phyloP scores from a whole-genome alignment of 1,284 basidiomycete species.

The Melampsora americana region DNA sequence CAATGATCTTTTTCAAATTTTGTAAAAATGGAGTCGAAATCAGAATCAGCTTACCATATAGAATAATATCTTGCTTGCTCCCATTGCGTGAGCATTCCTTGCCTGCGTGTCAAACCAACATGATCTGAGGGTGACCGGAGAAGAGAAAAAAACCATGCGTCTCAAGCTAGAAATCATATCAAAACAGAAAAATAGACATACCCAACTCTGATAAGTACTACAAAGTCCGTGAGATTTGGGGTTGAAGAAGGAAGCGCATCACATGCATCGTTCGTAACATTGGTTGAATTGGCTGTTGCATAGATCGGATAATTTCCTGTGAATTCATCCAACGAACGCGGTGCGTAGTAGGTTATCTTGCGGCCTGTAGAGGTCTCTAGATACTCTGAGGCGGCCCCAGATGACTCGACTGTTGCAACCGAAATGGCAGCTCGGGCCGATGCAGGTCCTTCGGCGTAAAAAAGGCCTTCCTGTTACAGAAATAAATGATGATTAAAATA shows the following conservation, averaged over 20 bases:
- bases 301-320: slow-evolving; percentile 23
- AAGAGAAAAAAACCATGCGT: background rate
- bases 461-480: slow-evolving; percentile 25
- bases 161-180: background rate
- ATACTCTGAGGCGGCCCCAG: background rate
- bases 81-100: slow-evolving; percentile 13
- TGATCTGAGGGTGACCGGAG: background rate
- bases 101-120: slow-evolving; percentile 29
- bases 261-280: slow-evolving; percentile 29
- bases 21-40: background rate
- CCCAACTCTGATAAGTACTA: slow-evolving; percentile 33
- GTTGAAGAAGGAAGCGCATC: slow-evolving; percentile 25
- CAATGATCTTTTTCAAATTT: background rate
- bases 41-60: slow-evolving; percentile 29
- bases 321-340: slow-evolving; percentile 12
- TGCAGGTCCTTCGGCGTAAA: slow-evolving; percentile 33
- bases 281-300: slow-evolving; percentile 30
- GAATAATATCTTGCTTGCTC: slow-evolving; percentile 27
- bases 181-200: background rate
- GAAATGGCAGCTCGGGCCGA: slow-evolving; percentile 31
- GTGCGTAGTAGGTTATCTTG: slow-evolving; percentile 15
- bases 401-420: slow-evolving; percentile 31
- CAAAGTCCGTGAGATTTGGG: slow-evolving; percentile 25
- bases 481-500: background rate
- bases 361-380: slow-evolving; percentile 21